Conservation (phyloP, 2,329 filamentous ascomycete genomes). For the Elsinoe arachidis region DNA sequence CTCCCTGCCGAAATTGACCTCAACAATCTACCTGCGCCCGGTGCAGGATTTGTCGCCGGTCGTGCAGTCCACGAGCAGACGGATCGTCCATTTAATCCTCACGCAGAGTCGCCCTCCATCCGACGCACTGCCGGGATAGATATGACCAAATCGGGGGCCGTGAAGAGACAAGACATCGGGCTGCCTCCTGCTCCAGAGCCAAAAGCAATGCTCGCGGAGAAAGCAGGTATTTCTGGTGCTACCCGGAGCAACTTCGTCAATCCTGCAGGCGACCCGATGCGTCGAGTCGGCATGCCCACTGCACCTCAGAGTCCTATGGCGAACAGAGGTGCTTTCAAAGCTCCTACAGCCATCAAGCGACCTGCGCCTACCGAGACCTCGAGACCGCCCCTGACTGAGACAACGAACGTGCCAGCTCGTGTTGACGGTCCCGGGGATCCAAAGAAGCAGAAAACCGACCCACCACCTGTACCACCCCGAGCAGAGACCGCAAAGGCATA, state of each 20-base stretch:
- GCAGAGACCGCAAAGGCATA: conserved; percentile 7
- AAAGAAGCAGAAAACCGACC: conserved; percentile 34
- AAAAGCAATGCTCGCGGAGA: conserved; percentile 3
- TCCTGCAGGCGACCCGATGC: conserved; percentile 37
- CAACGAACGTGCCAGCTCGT: conserved; percentile 34
- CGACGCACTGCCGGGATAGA: conserved; percentile 83
- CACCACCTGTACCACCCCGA: neutral
- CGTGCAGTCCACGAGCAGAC: conserved; percentile 27
- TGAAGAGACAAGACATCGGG: conserved; percentile 43
- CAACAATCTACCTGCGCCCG: conserved; percentile 22
- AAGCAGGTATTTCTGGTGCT: neutral
- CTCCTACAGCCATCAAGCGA: conserved; percentile 32
- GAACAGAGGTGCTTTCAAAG: conserved; percentile 39
- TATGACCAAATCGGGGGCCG: conserved; percentile 65
- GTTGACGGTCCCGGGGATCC: conserved; percentile 30
- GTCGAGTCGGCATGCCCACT: conserved; percentile 44
- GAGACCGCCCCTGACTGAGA: conserved; percentile 34
- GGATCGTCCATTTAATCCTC: conserved; percentile 38
- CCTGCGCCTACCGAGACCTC: conserved; percentile 21
- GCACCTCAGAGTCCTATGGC: conserved; percentile 35
- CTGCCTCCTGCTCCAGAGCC: neutral
- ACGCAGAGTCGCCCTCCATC: conserved; percentile 60
- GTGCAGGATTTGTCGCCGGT: conserved; percentile 39
- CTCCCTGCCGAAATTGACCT: conserved; percentile 1
- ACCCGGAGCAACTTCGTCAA: conserved; percentile 38